Evolutionary conservation across 805 yeast genomes (phyloP).

Genomic region (Ogataea methylovora): DNA sequence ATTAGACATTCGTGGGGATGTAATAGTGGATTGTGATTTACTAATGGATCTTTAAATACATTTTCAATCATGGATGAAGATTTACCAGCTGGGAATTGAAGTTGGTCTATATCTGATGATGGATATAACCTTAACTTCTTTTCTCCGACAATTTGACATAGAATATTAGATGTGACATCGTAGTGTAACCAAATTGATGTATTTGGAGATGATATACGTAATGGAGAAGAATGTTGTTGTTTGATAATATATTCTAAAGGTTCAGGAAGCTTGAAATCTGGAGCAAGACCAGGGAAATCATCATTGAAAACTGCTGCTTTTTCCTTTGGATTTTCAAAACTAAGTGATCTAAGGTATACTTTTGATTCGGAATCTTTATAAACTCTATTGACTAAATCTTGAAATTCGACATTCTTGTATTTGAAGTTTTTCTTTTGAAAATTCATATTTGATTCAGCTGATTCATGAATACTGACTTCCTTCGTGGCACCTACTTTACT

Average conservation of each 20-base stretch:
- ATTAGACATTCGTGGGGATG: conserved; percentile 23
- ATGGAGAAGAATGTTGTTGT: conserved; percentile 24
- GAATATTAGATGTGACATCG: conserved; percentile 28
- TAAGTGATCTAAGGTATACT: conserved; percentile 22
- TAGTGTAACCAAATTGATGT: conserved; percentile 29
- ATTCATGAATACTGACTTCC: conserved; percentile 20
- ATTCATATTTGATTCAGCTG: conserved; percentile 13
- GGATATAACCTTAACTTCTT: conserved; percentile 26
- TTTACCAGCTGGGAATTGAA: conserved; percentile 23
- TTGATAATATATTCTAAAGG: conserved; percentile 6
- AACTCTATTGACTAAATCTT: conserved; percentile 18
- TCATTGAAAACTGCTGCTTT: conserved; percentile 18
- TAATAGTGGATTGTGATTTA: conserved; percentile 5
- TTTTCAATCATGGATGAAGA: conserved; percentile 25
- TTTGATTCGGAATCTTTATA: conserved; percentile 3
- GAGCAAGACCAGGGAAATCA: conserved; percentile 23
- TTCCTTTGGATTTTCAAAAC: conserved; percentile 19
- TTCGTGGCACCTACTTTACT: conserved; percentile 17
- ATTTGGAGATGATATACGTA: conserved; percentile 24
- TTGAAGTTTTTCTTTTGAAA: conserved; percentile 24
- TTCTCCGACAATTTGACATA: conserved; percentile 26
- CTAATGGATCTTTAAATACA: conserved; percentile 16
- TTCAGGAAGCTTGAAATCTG: conserved; percentile 23
- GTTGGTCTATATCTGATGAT: conserved; percentile 21
- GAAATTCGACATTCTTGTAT: conserved; percentile 19